These are phyloP conservation scores for Trichocladium antarcticum DNA, from an alignment of 495 filamentous ascomycete species.

Conservation along the genomic window DNA sequence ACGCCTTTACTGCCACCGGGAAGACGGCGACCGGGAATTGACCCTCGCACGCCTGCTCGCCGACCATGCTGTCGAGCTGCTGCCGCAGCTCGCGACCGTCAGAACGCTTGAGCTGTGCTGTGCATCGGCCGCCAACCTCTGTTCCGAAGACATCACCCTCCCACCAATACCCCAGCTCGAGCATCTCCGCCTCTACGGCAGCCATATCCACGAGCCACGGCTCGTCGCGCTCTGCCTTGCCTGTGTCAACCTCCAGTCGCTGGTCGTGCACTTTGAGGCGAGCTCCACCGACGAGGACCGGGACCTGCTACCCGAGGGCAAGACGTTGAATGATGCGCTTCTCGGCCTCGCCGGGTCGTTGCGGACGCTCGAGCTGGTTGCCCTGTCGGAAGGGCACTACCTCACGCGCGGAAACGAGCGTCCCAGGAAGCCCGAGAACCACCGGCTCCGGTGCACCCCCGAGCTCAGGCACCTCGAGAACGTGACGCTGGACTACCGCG, in stretches of 20 bases:
- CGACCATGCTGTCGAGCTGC: conserved; percentile 17
- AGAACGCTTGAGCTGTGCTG: conserved; percentile 28
- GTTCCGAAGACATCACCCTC: conserved; percentile 5
- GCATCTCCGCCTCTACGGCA: conserved; percentile 26
- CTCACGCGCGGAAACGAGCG: conserved; percentile 24
- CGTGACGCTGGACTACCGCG: conserved; percentile 26
- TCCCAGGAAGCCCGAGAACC: conserved; percentile 28
- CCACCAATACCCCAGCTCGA: conserved; percentile 23
- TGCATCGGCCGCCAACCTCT: conserved; percentile 15
- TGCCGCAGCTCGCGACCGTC: conserved; percentile 15
- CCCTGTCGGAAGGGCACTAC: conserved; percentile 24
- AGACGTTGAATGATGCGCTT: conserved; percentile 23
- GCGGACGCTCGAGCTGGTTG: conserved; percentile 21
- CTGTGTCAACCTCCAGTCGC: conserved; percentile 21
- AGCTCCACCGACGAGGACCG: conserved; percentile 23
- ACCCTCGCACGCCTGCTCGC: conserved; percentile 20
- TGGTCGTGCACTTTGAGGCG: conserved; percentile 26
- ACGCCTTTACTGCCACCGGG: conserved; percentile 28
- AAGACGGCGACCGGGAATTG: conserved; percentile 17
- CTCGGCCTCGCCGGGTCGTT: conserved; percentile 14
- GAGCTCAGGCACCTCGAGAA: conserved; percentile 17
- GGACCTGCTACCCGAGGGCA: conserved; percentile 22
- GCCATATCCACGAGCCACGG: conserved; percentile 23
- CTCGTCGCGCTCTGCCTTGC: conserved; percentile 22
- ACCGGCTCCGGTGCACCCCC: conserved; percentile 25